phyloP scores from a whole-genome alignment of 2,329 filamentous ascomycete genomes.

The Trichoderma atroviride region DNA sequence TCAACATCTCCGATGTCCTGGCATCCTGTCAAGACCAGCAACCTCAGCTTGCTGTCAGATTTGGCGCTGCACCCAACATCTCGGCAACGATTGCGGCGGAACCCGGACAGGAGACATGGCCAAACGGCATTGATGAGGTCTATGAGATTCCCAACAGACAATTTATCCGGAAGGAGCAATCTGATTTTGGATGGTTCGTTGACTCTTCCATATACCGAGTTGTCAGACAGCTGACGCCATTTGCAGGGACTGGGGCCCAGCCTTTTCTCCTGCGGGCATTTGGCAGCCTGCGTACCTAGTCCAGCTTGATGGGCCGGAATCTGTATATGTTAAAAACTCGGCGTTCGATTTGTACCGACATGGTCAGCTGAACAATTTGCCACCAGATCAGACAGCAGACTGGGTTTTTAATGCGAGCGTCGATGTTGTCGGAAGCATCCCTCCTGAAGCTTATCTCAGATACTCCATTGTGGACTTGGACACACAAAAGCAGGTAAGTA shows the following conservation, averaged over 20 bases:
- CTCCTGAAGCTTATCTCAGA: neutral
- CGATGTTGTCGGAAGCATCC: neutral
- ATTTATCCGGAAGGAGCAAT: conserved; percentile 12
- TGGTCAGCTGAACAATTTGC: conserved; percentile 11
- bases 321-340: conserved; percentile 13
- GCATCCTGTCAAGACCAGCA: neutral
- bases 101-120: conserved; percentile 17
- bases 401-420: conserved; percentile 15
- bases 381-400: conserved; percentile 6
- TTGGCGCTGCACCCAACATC: conserved; percentile 13
- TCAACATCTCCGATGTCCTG: conserved; percentile 2
- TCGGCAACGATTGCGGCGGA: conserved; percentile 1
- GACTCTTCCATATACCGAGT: neutral
- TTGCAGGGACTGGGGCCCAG: conserved; percentile 12
- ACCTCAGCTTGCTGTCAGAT: neutral
- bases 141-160: conserved; percentile 12
- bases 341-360: conserved; percentile 8
- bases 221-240: neutral
- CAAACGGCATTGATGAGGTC: conserved; percentile 5
- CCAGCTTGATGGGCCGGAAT: neutral
- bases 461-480: conserved; percentile 5
- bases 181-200: conserved; percentile 18
- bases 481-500: neutral
- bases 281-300: conserved; percentile 15
- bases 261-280: conserved; percentile 7